Conservation (phyloP, 202 grass and related monocot species). For the Zizania palustris region DNA sequence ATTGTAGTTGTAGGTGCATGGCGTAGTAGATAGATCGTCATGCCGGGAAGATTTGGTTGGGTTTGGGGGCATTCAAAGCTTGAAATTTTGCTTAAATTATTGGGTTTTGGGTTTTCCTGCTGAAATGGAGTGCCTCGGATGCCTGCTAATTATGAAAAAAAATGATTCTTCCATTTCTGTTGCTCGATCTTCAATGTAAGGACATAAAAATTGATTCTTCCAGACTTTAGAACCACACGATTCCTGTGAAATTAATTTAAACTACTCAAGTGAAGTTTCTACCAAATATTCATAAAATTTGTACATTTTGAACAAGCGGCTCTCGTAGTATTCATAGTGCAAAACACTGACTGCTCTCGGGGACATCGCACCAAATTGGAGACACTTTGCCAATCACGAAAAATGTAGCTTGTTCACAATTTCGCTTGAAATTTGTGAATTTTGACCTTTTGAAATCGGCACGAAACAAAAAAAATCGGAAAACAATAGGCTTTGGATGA, state of each 20-base stretch:
- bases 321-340: too few species aligned
- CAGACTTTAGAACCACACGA: too few species aligned
- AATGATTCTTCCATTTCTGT: neutral
- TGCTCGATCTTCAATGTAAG: neutral
- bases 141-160: neutral
- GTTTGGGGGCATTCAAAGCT: neutral
- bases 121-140: neutral
- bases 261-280: neutral
- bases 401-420: too few species aligned
- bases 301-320: too few species aligned
- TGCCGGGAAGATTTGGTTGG: constrained; percentile 10
- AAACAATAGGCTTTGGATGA: too few species aligned
- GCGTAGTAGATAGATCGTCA: neutral
- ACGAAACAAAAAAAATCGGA: too few species aligned
- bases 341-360: too few species aligned
- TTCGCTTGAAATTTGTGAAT: too few species aligned
- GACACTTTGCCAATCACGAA: too few species aligned
- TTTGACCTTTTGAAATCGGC: too few species aligned
- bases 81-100: neutral
- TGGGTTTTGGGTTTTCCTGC: neutral
- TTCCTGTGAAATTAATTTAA: neutral
- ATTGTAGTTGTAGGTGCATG: neutral
- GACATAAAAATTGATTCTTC: too few species aligned
- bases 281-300: neutral
- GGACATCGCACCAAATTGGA: too few species aligned